phyloP scores from a whole-genome alignment of 1,284 basidiomycete species.

The Entoloma clypeatum region DNA sequence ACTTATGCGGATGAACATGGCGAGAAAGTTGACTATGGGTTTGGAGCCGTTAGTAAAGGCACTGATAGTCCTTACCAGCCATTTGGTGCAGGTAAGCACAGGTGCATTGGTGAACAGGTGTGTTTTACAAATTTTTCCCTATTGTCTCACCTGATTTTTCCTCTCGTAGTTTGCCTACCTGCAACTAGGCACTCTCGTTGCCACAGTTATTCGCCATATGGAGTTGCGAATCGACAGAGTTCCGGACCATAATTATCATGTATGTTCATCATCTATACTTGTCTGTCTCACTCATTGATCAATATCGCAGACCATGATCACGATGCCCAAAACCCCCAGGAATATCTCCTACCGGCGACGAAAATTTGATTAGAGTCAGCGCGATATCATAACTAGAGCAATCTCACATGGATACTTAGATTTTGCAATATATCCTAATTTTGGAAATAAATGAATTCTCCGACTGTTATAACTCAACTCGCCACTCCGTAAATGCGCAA shows the following conservation, averaged over 20 bases:
- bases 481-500: too few relatives aligned
- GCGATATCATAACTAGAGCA: slow-evolving; percentile 6
- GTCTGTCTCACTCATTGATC: slow-evolving; percentile 1
- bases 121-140: slow-evolving; percentile 19
- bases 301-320: slow-evolving; percentile 39
- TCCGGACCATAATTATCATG: slow-evolving; percentile 88
- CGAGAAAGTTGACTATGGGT: slow-evolving; percentile 95
- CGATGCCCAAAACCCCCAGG: slow-evolving; percentile 39
- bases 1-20: slow-evolving; percentile 70
- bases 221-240: slow-evolving; percentile 73
- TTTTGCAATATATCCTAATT: slow-evolving; percentile 13
- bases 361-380: slow-evolving; percentile 23
- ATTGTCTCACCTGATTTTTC: slow-evolving; percentile 9
- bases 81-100: slow-evolving; percentile 93
- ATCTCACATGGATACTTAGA: slow-evolving; percentile 1
- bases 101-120: slow-evolving; percentile 93
- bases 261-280: slow-evolving; percentile 37
- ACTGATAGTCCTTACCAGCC: slow-evolving; percentile 89
- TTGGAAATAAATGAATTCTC: too few relatives aligned
- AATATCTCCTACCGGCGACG: slow-evolving; percentile 35
- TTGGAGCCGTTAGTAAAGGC: slow-evolving; percentile 89
- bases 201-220: slow-evolving; percentile 74
- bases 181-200: slow-evolving; percentile 84
- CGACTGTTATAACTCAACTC: too few relatives aligned
- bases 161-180: slow-evolving; percentile 84